A percentile compares a stretch with the other conserved stretches of the same genome.
Conservation (phyloP, 176 grass and related monocot species). For the Guadua angustifolia region DNA sequence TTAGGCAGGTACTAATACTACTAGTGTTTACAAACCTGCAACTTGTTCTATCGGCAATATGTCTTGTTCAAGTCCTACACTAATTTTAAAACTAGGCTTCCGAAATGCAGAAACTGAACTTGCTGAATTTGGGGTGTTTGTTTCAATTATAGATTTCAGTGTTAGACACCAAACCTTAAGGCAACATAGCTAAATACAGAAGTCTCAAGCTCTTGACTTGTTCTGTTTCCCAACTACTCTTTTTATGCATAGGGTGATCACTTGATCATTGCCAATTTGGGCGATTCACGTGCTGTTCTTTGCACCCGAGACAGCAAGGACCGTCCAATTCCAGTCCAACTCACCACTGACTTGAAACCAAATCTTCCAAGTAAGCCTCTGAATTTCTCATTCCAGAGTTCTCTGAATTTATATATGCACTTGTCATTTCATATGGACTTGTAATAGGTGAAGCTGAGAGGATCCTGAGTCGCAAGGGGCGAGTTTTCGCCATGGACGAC, state of each 20-base stretch:
- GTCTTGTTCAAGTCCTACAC: neutral
- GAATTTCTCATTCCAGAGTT: neutral
- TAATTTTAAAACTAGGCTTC: neutral
- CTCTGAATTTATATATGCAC: neutral
- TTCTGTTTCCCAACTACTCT: neutral
- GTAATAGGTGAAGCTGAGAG: slow-evolving; percentile 63
- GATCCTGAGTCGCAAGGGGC: slow-evolving; percentile 64
- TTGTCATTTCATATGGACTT: neutral
- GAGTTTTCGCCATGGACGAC: slow-evolving; percentile 73
- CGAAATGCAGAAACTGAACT: neutral
- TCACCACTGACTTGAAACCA: slow-evolving; percentile 76
- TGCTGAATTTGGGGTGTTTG: neutral
- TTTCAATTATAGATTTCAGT: neutral
- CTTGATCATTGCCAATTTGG: slow-evolving; percentile 77
- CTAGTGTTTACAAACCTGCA: neutral
- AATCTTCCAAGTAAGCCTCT: slow-evolving; percentile 63
- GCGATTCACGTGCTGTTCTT: slow-evolving; percentile 75
- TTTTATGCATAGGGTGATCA: slow-evolving; percentile 59
- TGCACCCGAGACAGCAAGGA: slow-evolving; percentile 60
- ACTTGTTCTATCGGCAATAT: neutral
- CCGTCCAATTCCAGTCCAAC: slow-evolving; percentile 53
- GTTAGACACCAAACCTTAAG: too few species aligned
- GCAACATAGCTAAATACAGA: neutral
- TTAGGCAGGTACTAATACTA: slow-evolving; percentile 56
- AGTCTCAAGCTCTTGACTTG: neutral